Base-by-base conservation (phyloP, 176 grass and related monocot genomes). In the Hsuehochloa calcarea region DNA sequence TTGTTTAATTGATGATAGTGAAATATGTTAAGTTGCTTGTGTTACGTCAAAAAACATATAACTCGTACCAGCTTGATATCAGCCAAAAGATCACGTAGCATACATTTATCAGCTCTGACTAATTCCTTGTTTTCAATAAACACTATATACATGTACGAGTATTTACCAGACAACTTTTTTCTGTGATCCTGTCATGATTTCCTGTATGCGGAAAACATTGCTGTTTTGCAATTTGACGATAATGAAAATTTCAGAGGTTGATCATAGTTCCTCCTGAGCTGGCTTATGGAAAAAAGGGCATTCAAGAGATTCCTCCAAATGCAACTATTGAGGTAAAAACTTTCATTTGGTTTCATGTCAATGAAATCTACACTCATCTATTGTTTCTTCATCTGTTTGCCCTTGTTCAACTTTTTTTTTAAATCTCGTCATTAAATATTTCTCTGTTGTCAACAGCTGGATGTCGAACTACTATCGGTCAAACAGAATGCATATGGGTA, bases 291-390 rank as follows among this genome's bases (percentile, higher is more conserved):
- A 96, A 87, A 83, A 99, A 88, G 85, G 96, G 96, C 9, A 86
- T 99, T 77, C 93, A 99, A 87, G 96, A 99, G 81, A 96, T 99
- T 88, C 96, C 96, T 83, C 90, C 91, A 77, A 96, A 94, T 92
- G 91, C 93, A 84, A 99, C 91, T 69, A 94, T 99, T 74, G 96
- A 99, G 93, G 96, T 92, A 77, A 66, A 80, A 65, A 76, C 6
- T 86, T 25, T 58, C 58, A 75, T 74, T 85, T 89, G 17, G 14
- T 22, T 29, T 38, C 74, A 62, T 50, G 16, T n/a, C 23, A 34
- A 79, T 47, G 82, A 34, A 43, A 71, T 51, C 1, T 10, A 20
- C 68, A 67, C 5, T 51, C 43, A 34, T 45, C 5, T 55, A 70
- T 80, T 84, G 2, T 38, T 37, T 41, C 25, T 27, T 55, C 20